Percentiles rank a stretch among this genome's conserved stretches.
These are phyloP conservation scores for Erodium trifolium DNA, from an alignment of 441 rosid genomes.

Conservation along the genomic window DNA sequence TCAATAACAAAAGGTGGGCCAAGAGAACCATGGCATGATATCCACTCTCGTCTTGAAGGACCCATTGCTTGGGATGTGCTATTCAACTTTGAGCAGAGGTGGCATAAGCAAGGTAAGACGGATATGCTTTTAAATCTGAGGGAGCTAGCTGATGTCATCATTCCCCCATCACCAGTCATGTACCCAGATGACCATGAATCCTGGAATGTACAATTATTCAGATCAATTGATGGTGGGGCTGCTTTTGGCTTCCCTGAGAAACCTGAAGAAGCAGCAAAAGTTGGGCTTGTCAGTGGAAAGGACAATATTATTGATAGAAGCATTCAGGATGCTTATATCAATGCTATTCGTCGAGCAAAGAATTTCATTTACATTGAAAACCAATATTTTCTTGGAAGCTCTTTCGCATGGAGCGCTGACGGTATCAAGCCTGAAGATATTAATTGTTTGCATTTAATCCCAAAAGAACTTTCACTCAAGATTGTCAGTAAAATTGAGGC, in stretches of 20 bases:
- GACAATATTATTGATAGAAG: conserved; percentile 41
- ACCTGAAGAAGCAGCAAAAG: conserved; percentile 90
- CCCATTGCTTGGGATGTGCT: conserved; percentile 96
- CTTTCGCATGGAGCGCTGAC: conserved; percentile 70
- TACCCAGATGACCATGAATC: conserved; percentile 69
- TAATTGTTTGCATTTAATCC: conserved; percentile 73
- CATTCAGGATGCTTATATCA: conserved; percentile 64
- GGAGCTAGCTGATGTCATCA: conserved; percentile 61
- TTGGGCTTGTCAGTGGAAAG: conserved; percentile 93
- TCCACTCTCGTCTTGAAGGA: conserved; percentile 94
- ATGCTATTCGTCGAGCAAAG: conserved; percentile 92
- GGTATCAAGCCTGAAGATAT: conserved; percentile 84
- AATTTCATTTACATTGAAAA: conserved; percentile 23
- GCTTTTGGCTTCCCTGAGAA: conserved; percentile 92
- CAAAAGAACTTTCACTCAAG: conserved; percentile 89
- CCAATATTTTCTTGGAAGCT: conserved; percentile 96
- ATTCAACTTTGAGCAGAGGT: conserved; percentile 88
- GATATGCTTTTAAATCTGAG: conserved; percentile 66
- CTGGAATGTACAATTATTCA: conserved; percentile 88
- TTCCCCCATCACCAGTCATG: conserved; percentile 89
- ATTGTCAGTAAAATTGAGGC: conserved; percentile 86
- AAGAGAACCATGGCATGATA: conserved; percentile 99
- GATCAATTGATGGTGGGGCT: conserved; percentile 98
- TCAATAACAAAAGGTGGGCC: conserved; percentile 91
- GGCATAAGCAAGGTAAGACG: conserved; percentile 93